Percentiles rank a stretch among this genome's conserved stretches.
Evolutionary conservation across 1,284 basidiomycete species (phyloP).

Genomic region (Cutaneotrichosporon sp.): DNA sequence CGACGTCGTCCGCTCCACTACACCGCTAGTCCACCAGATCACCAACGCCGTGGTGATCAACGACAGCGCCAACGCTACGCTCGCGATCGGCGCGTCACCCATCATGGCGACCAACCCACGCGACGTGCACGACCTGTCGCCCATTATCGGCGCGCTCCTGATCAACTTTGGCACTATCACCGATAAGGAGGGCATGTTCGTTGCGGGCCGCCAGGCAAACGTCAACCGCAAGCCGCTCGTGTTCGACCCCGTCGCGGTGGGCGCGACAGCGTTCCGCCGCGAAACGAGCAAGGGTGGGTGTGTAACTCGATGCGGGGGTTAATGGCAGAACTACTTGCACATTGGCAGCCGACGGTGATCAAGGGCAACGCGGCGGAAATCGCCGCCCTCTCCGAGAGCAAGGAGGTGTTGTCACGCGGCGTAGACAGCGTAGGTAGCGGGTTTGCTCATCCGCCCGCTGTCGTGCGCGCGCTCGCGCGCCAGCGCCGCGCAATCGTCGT

Average conservation of each 20-base stretch:
- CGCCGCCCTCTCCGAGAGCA: slow-evolving; percentile 64
- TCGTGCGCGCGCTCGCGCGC: slow-evolving; percentile 67
- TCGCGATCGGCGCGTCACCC: slow-evolving; percentile 82
- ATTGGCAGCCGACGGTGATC: slow-evolving; percentile 84
- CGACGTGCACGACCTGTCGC: slow-evolving; percentile 76
- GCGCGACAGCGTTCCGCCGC: slow-evolving; percentile 71
- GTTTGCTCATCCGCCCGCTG: slow-evolving; percentile 66
- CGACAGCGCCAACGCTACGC: slow-evolving; percentile 85
- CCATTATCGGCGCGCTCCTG: slow-evolving; percentile 64
- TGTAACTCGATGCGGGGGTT: neutral
- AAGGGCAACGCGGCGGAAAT: slow-evolving; percentile 95
- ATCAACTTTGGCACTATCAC: slow-evolving; percentile 87
- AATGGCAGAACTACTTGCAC: slow-evolving; percentile 64
- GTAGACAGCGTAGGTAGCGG: slow-evolving; percentile 77
- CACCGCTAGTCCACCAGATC: slow-evolving; percentile 81
- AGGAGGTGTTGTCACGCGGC: slow-evolving; percentile 75
- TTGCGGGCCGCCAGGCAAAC: slow-evolving; percentile 70
- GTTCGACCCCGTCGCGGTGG: slow-evolving; percentile 91
- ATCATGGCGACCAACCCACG: slow-evolving; percentile 83
- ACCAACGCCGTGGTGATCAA: slow-evolving; percentile 87
- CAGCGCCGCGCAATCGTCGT: slow-evolving; percentile 80
- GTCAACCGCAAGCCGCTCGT: slow-evolving; percentile 70
- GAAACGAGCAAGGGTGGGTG: slow-evolving; percentile 50
- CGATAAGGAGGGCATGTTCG: slow-evolving; percentile 69
- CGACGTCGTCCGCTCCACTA: slow-evolving; percentile 52